Evolutionary conservation across 2,329 filamentous ascomycete species (phyloP), one percentile per base, ranked within the genome.

Genomic region (Raffaelea arxii): DNA sequence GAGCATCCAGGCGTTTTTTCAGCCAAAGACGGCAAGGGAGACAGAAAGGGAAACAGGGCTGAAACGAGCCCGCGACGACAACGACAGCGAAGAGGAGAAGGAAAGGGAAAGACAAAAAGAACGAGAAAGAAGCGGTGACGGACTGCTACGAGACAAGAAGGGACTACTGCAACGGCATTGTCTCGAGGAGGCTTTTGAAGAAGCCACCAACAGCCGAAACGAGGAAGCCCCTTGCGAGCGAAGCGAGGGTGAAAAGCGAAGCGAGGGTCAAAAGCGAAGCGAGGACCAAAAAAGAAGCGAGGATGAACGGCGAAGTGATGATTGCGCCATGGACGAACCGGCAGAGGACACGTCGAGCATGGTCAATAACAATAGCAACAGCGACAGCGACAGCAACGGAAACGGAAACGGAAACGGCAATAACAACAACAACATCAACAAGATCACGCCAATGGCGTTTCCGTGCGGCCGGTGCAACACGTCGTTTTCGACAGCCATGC

Each of bases 1-100:
- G 70, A 86, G 84, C 27, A 97, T 98, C 54, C 83, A 84, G 39
- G 74, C 78, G 1, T 97, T 96, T 58, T 70, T 98, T 7, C 50
- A 43, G 25, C 30, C 30, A 4, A 36, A 41, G 25, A 7, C 6
- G 1, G 25, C 32, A n/a, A 25, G 9, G 16, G 23, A 18, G 16
- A 18, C 25, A 4, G 25, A 4, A n/a, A n/a, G 23, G 18, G 22
- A 18, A 14, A 27, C 44, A 18, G 25, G 25, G n/a, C n/a, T n/a
- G n/a, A 23, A 12, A 6, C 37, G 37, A 23, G n/a, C n/a, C 32
- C 19, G 4, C 25, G 39, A 23, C n/a, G 22, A 25, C 23, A 25
- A 18, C 4, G 39, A n/a, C 22, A 41, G 10, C 22, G 23, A 41
- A 23, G 25, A 40, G 6, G 37, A n/a, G 19, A 36, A 6, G 6